These are phyloP conservation scores for Barbatosphaeria neglecta DNA, from an alignment of 495 filamentous ascomycete genomes.

Conservation along the genomic window DNA sequence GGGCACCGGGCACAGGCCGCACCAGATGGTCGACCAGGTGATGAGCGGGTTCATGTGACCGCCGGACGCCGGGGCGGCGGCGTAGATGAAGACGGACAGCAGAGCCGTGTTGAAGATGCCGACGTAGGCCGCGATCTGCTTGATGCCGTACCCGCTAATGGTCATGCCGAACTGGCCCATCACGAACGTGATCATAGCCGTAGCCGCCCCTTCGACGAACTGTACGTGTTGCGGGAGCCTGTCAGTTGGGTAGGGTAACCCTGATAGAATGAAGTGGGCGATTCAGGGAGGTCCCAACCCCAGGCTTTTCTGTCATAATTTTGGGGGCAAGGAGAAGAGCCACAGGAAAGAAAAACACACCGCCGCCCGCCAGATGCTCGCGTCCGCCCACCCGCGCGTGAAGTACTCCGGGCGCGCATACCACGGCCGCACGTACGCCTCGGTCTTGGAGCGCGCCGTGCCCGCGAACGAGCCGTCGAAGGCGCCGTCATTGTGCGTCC, in stretches of 20 bases:
- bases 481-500: slow-evolving; percentile 4
- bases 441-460: slow-evolving; percentile 1
- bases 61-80: slow-evolving; percentile 36
- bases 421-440: slow-evolving; percentile 3
- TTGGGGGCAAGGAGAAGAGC: background rate
- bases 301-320: background rate
- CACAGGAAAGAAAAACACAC: background rate
- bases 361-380: slow-evolving; percentile 5
- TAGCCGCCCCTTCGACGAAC: slow-evolving; percentile 18
- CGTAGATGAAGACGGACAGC: slow-evolving; percentile 39
- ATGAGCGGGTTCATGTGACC: slow-evolving; percentile 43
- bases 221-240: too few species aligned
- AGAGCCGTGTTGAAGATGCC: slow-evolving; percentile 35
- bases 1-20: slow-evolving; percentile 35
- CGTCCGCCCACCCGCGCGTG: slow-evolving; percentile 11
- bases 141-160: slow-evolving; percentile 14
- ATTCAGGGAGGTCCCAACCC: too few species aligned
- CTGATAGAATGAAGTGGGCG: background rate
- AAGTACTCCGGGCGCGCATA: slow-evolving; percentile 7
- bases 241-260: background rate
- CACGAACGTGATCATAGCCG: slow-evolving; percentile 10
- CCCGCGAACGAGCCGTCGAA: slow-evolving; percentile 12
- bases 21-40: slow-evolving; percentile 38
- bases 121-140: slow-evolving; percentile 16
- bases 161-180: slow-evolving; percentile 19